Evolutionary conservation across 148 eudicot species (phyloP), one percentile per base, ranked within the genome.

Genomic region (Amaranthus palmeri): DNA sequence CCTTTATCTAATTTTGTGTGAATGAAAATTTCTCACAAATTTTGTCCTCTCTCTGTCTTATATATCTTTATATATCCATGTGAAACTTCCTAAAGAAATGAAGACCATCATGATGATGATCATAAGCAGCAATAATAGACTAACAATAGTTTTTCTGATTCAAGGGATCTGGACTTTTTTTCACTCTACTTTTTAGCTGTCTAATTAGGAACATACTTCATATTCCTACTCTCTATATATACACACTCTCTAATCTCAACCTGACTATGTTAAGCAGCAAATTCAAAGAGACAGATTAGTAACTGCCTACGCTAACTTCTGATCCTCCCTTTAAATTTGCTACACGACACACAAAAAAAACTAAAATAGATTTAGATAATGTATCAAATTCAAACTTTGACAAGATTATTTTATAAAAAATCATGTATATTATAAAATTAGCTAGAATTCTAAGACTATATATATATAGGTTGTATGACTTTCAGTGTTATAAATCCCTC

Each of bases 151-250:
- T 54, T 12, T 67, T 18, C 57, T 50, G 60, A 60, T 74, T 74
- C 77, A 74, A 61, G 53, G 72, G 67, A 61, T 66, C 65, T 58
- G 65, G 69, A 55, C 68, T 56, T 43, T 58, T 62, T 63, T 45
- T 45, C 50, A 13, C 67, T 63, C 50, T 13, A 7, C 18, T 15
- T 46, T 47, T n/a, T 14, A 45, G 18, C 68, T 15, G 41, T 4
- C 3, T 13, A 3, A 4, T 13, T 14, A 17, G 13, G 10, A 1
- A 25, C 10, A 12, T n/a, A 45, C 18, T 46, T 46, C 10, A 58
- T 58, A 18, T 17, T 14, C 14, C 36, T 44, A 5, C 10, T 8
- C 14, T 11, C 8, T 42, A 12, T 62, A 62, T 11, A n/a, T n/a
- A 63, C 45, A 63, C 7, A 46, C 4, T 7, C 15, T 6, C 25